Evolutionary conservation across 2,329 filamentous ascomycete genomes (phyloP), one percentile per base, ranked within the genome.

Genomic region (Celoporthe dispersa): DNA sequence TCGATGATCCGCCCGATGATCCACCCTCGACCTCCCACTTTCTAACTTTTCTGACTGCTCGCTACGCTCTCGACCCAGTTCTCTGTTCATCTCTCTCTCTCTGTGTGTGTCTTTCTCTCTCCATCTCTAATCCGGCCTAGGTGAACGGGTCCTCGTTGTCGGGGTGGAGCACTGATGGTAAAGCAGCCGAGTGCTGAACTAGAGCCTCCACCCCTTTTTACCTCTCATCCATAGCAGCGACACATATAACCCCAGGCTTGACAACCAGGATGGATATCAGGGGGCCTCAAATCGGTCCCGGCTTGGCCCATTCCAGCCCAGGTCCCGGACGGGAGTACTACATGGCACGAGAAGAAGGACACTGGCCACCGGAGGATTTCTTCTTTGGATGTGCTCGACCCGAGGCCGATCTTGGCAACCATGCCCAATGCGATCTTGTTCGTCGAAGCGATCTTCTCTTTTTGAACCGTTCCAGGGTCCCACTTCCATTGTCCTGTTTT

Each of bases 361-460:
- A 33, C 28, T 19, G 53, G 53, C 53, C 53, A 19, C 16, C 53
- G 53, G 53, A 31, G 53, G 53, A 57, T 63, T 63, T 63, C 35
- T 41, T 28, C 53, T 19, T 41, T 68, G n/a, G 51, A 51, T 37
- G 9, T n/a, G 28, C 8, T 37, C n/a, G 11, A 65, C 51, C 63
- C 59, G 11, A 28, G 35, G 22, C 6, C 64, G 22, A 9, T 59
- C 60, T 67, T 59, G 65, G 59, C 68, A 51, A 62, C 68, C 31
- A 44, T 68, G 61, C 68, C 68, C 60, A 28, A 68, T 68, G 25
- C 22, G 68, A 41, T 59, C 64, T 64, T 28, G 53, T 41, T 59
- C 51, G 57, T 37, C 68, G 68, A 66, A 65, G 68, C 68, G 57
- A 48, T 62, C 25, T 37, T 59, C 68, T 48, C 63, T 60, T 66